These are phyloP conservation scores for Haplographium delicatum DNA, from an alignment of 495 filamentous ascomycete genomes.

Conservation along the genomic window DNA sequence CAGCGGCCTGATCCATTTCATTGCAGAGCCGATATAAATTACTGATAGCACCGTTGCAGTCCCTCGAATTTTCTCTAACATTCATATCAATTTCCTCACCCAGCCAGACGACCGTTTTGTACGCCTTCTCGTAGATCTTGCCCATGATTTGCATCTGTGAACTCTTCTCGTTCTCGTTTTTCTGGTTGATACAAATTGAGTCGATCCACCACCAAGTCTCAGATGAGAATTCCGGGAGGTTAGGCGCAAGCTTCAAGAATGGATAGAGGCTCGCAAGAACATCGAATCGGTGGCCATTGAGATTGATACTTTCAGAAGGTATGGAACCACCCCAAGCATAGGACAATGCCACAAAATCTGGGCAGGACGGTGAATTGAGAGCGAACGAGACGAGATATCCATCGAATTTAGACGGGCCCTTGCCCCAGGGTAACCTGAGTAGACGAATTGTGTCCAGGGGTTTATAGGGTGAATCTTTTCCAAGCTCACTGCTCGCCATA, in stretches of 20 bases:
- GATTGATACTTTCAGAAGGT: neutral
- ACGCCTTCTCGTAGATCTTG: conserved; percentile 29
- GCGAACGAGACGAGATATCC: too few relatives aligned
- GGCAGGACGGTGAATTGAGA: too few relatives aligned
- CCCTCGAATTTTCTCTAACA: too few relatives aligned
- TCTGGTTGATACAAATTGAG: conserved; percentile 29
- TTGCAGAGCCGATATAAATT: too few relatives aligned
- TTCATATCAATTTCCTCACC: neutral
- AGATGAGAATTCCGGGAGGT: neutral
- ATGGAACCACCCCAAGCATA: neutral
- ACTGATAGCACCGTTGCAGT: too few relatives aligned
- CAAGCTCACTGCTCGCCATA: too few relatives aligned
- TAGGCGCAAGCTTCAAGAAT: neutral
- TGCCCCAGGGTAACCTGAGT: too few relatives aligned
- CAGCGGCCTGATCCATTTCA: too few relatives aligned
- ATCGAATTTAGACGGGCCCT: too few relatives aligned
- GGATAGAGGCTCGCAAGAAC: neutral
- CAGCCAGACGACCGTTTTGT: conserved; percentile 30
- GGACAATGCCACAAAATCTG: too few relatives aligned
- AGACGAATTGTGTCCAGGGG: too few relatives aligned
- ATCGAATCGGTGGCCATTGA: neutral
- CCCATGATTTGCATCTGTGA: conserved; percentile 24
- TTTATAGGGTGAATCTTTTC: too few relatives aligned
- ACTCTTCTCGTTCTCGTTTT: conserved; percentile 8
- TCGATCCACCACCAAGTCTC: conserved; percentile 18